Conservation (phyloP, 345 rosid genomes). For the Eucalyptus cladocalyx region DNA sequence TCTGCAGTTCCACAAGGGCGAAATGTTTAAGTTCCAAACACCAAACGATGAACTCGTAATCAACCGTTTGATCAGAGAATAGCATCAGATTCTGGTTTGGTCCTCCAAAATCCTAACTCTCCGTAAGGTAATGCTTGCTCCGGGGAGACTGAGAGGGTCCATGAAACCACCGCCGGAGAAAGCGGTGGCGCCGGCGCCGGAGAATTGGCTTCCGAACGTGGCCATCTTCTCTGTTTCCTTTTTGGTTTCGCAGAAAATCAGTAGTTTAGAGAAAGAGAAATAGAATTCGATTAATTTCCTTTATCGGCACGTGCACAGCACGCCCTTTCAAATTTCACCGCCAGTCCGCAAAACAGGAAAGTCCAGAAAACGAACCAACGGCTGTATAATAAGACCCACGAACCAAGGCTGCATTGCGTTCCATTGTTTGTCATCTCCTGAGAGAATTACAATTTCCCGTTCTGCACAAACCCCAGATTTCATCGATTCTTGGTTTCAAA, state of each 20-base stretch:
- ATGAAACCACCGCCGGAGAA: conserved; percentile 9
- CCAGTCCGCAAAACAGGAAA: not conserved
- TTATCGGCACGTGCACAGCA: not conserved
- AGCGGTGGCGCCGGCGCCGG: not conserved
- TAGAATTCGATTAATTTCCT: not conserved
- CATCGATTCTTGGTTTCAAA: not conserved
- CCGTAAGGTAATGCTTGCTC: not conserved
- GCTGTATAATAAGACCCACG: not conserved
- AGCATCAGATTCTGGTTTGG: too few relatives aligned
- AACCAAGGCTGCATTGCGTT: too few relatives aligned
- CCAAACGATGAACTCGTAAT: too few relatives aligned
- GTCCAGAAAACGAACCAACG: not conserved
- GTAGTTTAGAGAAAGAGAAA: not conserved
- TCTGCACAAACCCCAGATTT: not conserved
- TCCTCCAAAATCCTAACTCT: not conserved
- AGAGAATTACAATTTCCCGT: not conserved
- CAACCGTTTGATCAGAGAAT: too few relatives aligned
- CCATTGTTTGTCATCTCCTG: too few relatives aligned
- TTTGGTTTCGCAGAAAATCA: not conserved
- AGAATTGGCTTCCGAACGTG: conserved; percentile 25
- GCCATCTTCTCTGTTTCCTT: not conserved
- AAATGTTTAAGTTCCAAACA: too few relatives aligned
- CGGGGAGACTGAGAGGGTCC: not conserved
- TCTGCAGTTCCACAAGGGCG: too few relatives aligned
- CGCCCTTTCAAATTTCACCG: not conserved